Base-by-base conservation (phyloP, 1,284 basidiomycete species). In the Trametes sp. region DNA sequence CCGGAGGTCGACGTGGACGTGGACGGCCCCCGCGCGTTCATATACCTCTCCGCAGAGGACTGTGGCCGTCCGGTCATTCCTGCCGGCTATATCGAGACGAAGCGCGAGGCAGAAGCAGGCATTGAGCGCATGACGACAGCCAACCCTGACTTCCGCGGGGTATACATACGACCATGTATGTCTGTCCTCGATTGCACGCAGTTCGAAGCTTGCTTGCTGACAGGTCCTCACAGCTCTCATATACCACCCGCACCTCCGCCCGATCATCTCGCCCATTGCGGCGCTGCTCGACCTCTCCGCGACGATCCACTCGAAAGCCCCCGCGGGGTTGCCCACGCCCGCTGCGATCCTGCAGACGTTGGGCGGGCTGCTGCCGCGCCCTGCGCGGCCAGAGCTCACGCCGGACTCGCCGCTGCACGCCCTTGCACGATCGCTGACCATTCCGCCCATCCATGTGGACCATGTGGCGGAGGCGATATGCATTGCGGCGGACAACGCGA, bases 31-130 rank as follows among this genome's bases (percentile, higher is more conserved):
- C 85, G 88, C 53, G 87, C 94, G 6, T 98, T 99, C 77, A 84
- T 98, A 46, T 98, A 93, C 78, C 84, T 99, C 64, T 99, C 97
- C 35, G 96, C 97, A 5, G 96, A 96, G 70, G 96, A 98, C 73
- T 87, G 96, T 46, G 95, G 90, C 78, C 85, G 94, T 28, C 97
- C 97, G 1, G 73, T 97, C 67, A 87, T 98, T 35, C 89, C 96
- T 26, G 81, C 86, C 0, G 80, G 92, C 44, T 98, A 98, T 78
- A 94, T 98, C 68, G 82, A 88, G 71, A 92, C 93, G 5, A 98
- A 99, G 79, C 87, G 95, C 23, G 88, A 96, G 73, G 95, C 97
- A 19, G 96, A 98, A 73, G 75, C 78, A 26, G 81, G 80, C 35
- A 92, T 98, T 57, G 79, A 79, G 57, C 69, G 76, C 31, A 80